Conservation (phyloP, 495 filamentous ascomycete genomes). For the Hypoxylon intermedium region DNA sequence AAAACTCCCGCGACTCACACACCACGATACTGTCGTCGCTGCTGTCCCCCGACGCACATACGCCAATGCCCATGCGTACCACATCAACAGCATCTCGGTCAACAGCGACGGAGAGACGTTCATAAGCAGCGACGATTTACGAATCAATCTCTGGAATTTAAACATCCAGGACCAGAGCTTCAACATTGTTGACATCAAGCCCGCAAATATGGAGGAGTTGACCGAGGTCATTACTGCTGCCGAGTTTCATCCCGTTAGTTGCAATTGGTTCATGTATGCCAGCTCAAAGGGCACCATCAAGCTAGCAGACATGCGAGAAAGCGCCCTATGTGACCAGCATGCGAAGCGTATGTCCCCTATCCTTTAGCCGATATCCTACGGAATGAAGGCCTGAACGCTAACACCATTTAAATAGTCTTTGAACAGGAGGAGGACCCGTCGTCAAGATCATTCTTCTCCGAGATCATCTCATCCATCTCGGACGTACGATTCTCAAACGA, state of each 20-base stretch:
- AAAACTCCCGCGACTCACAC: slow-evolving; percentile 92
- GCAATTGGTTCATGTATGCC: slow-evolving; percentile 99
- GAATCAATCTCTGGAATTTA: slow-evolving; percentile 98
- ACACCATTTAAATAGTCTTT: slow-evolving; percentile 70
- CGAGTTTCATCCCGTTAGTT: slow-evolving; percentile 95
- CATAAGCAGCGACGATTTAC: slow-evolving; percentile 96
- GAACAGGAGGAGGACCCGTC: slow-evolving; percentile 99
- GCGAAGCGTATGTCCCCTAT: slow-evolving; percentile 80
- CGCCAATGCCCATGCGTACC: slow-evolving; percentile 97
- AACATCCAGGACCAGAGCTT: slow-evolving; percentile 99
- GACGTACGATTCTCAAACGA: slow-evolving; percentile 97
- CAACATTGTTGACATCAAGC: slow-evolving; percentile 99
- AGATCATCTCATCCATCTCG: slow-evolving; percentile 99
- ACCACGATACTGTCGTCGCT: slow-evolving; percentile 98
- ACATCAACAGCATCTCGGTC: slow-evolving; percentile 99
- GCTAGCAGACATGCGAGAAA: slow-evolving; percentile 96
- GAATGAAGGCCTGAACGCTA: slow-evolving; percentile 9
- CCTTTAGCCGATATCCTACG: background rate
- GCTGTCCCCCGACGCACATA: slow-evolving; percentile 95
- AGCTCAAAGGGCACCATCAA: slow-evolving; percentile 99
- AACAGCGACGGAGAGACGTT: slow-evolving; percentile 99
- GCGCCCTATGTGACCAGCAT: slow-evolving; percentile 93
- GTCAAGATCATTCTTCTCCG: slow-evolving; percentile 98
- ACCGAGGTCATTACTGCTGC: slow-evolving; percentile 98
- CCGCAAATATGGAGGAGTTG: slow-evolving; percentile 98